phyloP scores from a whole-genome alignment of 2,329 filamentous ascomycete genomes.

The Bipolaris bicolor region DNA sequence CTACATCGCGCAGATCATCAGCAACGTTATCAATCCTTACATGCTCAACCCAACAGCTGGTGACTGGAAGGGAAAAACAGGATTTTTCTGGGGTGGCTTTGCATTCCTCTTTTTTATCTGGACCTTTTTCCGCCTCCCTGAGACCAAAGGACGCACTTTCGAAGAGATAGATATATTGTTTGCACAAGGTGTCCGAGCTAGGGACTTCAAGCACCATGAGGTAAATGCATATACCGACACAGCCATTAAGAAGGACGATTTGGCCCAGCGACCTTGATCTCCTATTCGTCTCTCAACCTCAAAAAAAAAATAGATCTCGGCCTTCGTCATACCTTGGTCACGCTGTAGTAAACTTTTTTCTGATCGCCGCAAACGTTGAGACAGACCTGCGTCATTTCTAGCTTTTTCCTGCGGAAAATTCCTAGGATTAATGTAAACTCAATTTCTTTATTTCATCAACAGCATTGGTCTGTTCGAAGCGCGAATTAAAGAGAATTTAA shows the following conservation, averaged over 20 bases:
- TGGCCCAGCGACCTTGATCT: neutral
- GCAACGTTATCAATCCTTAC: constrained; percentile 74
- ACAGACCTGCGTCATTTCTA: no score
- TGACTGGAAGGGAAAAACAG: constrained; percentile 78
- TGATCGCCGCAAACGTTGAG: neutral
- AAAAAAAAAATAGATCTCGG: neutral
- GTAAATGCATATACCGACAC: neutral
- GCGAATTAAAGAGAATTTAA: no score
- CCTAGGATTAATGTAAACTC: no score
- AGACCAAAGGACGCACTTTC: constrained; percentile 77
- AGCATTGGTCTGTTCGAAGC: no score
- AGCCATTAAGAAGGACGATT: neutral
- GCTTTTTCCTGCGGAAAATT: no score
- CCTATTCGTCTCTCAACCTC: neutral
- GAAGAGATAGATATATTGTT: constrained; percentile 84
- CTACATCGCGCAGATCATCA: constrained; percentile 72
- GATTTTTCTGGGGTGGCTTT: constrained; percentile 85
- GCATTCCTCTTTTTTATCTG: constrained; percentile 74
- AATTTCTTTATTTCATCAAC: no score
- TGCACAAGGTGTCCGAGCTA: constrained; percentile 53
- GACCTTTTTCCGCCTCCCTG: constrained; percentile 77
- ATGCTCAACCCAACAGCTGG: constrained; percentile 61
- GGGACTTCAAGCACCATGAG: constrained; percentile 19
- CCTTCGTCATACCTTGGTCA: neutral
- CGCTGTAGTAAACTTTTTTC: neutral